phyloP scores from a whole-genome alignment of 202 grass and related monocot genomes.

The Musa balbisiana region DNA sequence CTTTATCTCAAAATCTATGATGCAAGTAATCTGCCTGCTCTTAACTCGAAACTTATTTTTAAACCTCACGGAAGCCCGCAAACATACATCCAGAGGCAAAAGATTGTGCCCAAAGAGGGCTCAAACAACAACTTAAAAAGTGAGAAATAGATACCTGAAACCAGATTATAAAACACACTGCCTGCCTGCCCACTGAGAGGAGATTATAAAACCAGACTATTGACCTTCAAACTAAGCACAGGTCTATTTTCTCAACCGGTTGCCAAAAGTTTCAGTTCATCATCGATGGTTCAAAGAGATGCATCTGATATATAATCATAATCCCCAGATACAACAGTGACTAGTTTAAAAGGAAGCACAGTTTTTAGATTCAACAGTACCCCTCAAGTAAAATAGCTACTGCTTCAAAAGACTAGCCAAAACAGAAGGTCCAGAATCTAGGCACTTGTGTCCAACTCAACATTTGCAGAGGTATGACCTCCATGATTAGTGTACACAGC shows the following conservation, averaged over 20 bases:
- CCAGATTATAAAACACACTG: no score
- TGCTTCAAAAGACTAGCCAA: background rate
- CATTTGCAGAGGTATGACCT: slow-evolving; percentile 25
- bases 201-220: no score
- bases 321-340: background rate
- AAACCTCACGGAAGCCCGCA: no score
- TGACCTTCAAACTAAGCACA: background rate
- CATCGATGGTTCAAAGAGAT: background rate
- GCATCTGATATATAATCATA: background rate
- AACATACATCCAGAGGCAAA: no score
- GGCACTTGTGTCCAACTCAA: slow-evolving; percentile 48
- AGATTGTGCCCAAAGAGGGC: no score
- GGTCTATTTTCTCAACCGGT: background rate
- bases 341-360: background rate
- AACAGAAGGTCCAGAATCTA: slow-evolving; percentile 20
- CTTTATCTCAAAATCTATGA: no score
- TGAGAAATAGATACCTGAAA: no score
- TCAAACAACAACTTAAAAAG: no score
- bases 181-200: no score
- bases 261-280: background rate
- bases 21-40: no score
- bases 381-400: background rate
- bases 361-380: background rate
- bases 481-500: slow-evolving; percentile 39
- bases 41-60: no score